Percentiles rank a stretch among this genome's conserved stretches.
These are phyloP conservation scores for Coffea humblotiana DNA, from an alignment of 305 asterid species.

Conservation along the genomic window DNA sequence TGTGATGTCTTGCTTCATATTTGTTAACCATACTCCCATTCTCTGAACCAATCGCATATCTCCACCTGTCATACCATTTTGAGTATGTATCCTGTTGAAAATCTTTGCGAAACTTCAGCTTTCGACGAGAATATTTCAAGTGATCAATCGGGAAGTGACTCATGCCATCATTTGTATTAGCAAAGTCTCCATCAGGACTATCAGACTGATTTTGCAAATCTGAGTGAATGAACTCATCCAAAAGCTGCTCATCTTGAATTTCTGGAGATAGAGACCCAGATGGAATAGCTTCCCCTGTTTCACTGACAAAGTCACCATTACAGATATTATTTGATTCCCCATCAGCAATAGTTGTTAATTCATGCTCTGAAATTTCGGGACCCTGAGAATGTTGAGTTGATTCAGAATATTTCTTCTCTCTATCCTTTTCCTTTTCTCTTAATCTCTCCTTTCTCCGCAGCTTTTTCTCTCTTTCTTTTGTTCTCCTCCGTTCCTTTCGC, in stretches of 20 bases:
- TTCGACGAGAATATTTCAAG: slow-evolving; percentile 58
- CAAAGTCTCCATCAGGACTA: slow-evolving; percentile 43
- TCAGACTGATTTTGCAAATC: slow-evolving; percentile 49
- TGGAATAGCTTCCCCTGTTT: slow-evolving; percentile 55
- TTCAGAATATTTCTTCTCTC: slow-evolving; percentile 54
- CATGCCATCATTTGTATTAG: slow-evolving; percentile 44
- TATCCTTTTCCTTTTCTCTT: slow-evolving; percentile 70
- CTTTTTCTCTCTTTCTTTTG: slow-evolving; percentile 93
- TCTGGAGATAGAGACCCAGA: slow-evolving; percentile 54
- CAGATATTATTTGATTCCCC: slow-evolving; percentile 40
- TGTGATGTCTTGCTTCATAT: slow-evolving; percentile 51
- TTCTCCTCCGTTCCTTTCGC: slow-evolving; percentile 84
- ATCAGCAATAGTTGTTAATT: slow-evolving; percentile 38
- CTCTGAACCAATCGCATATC: slow-evolving; percentile 44
- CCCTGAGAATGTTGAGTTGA: slow-evolving; percentile 39
- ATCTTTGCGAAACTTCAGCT: slow-evolving; percentile 57
- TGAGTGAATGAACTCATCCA: slow-evolving; percentile 46
- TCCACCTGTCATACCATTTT: slow-evolving; percentile 63
- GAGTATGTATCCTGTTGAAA: slow-evolving; percentile 47
- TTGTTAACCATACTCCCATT: slow-evolving; percentile 41
- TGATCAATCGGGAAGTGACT: slow-evolving; percentile 41
- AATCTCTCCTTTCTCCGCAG: slow-evolving; percentile 91
- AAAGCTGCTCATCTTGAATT: slow-evolving; percentile 48
- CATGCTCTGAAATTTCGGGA: slow-evolving; percentile 44
- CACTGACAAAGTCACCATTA: slow-evolving; percentile 46